phyloP scores from a whole-genome alignment of 139 green algal genomes.

The Chlamydomonas schloesseri region DNA sequence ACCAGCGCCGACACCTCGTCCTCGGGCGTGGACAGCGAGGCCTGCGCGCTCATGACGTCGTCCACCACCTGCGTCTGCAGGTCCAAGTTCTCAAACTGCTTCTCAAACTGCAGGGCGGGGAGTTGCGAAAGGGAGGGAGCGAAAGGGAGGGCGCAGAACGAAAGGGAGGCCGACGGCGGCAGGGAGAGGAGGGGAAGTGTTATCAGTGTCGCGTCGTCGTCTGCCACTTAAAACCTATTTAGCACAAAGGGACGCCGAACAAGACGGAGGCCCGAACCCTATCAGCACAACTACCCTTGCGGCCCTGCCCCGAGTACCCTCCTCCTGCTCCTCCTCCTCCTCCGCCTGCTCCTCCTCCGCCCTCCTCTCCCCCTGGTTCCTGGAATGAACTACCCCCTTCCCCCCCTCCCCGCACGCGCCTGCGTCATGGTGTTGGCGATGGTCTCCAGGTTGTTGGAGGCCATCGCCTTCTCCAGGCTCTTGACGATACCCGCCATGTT shows the following conservation, averaged over 20 bases:
- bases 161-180: background rate
- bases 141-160: too few relatives aligned
- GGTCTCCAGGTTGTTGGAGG: conserved; percentile 94
- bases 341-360: too few relatives aligned
- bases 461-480: conserved; percentile 85
- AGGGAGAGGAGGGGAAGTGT: background rate
- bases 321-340: too few relatives aligned
- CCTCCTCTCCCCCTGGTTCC: too few relatives aligned
- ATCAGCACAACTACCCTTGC: too few relatives aligned
- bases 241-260: too few relatives aligned
- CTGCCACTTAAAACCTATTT: too few relatives aligned
- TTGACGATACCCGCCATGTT: conserved; percentile 98
- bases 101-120: conserved; percentile 84
- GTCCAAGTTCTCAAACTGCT: conserved; percentile 97
- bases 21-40: conserved; percentile 90
- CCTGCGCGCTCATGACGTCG: conserved; percentile 90
- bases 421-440: conserved; percentile 89
- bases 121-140: background rate
- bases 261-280: too few relatives aligned
- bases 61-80: conserved; percentile 94
- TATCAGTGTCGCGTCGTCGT: too few relatives aligned
- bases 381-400: too few relatives aligned
- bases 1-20: conserved; percentile 94
- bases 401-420: background rate
- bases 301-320: too few relatives aligned